Evolutionary conservation across 371 early-diverging fungal species (phyloP).

Genomic region (Actinomucor elegans): DNA sequence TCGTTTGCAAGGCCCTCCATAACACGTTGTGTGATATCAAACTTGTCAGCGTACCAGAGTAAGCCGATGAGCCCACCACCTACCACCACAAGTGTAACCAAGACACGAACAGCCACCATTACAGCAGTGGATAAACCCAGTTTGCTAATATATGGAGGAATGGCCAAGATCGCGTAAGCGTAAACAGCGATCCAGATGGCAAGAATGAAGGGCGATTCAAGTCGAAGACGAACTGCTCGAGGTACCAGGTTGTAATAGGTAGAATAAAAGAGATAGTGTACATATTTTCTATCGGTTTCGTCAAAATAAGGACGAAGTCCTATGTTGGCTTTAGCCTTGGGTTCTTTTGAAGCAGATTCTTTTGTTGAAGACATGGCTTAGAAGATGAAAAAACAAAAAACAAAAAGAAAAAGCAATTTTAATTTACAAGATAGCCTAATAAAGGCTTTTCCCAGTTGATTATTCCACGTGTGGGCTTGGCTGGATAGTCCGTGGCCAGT

Average conservation of each 20-base stretch:
- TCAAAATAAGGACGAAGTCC: conserved; percentile 44
- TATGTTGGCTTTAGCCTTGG: conserved; percentile 26
- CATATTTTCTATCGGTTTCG: conserved; percentile 40
- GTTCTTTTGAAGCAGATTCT: conserved; percentile 1
- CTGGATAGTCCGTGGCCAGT: conserved; percentile 1
- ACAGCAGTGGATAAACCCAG: conserved; percentile 20
- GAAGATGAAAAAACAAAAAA: no score
- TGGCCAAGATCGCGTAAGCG: conserved; percentile 7
- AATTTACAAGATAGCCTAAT: no score
- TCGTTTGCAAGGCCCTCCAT: conserved; percentile 43
- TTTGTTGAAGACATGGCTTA: no score
- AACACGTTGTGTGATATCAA: conserved; percentile 28
- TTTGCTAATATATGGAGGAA: conserved; percentile 11
- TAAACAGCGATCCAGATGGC: conserved; percentile 24
- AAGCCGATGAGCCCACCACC: conserved; percentile 26
- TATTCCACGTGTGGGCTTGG: conserved; percentile 4
- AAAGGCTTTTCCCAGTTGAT: no score
- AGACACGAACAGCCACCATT: conserved; percentile 9
- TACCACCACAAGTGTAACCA: conserved; percentile 25
- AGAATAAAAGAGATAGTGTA: conserved; percentile 45
- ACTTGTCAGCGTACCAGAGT: conserved; percentile 41
- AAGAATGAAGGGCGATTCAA: conserved; percentile 26
- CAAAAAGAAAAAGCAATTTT: no score
- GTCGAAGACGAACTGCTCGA: conserved; percentile 28
- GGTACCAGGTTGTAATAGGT: conserved; percentile 46